phyloP scores from a whole-genome alignment of 1,284 basidiomycete species.

The Mixia osmundae region DNA sequence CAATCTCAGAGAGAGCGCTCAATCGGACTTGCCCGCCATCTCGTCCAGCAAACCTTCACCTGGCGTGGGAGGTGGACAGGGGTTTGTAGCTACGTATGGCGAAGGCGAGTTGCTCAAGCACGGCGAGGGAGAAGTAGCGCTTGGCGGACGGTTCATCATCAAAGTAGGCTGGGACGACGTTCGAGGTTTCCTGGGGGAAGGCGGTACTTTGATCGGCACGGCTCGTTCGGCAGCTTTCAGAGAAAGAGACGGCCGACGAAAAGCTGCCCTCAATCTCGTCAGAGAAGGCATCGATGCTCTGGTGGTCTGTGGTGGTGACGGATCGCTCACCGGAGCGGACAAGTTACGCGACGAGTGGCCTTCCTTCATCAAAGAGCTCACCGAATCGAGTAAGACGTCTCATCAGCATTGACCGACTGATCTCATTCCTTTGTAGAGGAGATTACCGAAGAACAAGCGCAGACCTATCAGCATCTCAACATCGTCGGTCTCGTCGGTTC shows the following conservation, averaged over 20 bases:
- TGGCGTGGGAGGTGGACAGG: neutral
- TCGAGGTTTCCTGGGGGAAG: constrained; percentile 79
- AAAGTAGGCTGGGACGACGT: constrained; percentile 95
- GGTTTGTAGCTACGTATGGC: constrained; percentile 40
- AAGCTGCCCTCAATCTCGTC: constrained; percentile 75
- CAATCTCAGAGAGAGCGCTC: neutral
- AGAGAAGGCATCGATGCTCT: constrained; percentile 87
- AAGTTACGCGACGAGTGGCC: constrained; percentile 88
- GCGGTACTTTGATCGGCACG: constrained; percentile 88
- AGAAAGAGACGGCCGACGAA: constrained; percentile 57
- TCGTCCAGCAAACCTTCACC: neutral
- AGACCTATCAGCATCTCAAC: constrained; percentile 54
- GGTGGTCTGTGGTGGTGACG: constrained; percentile 90
- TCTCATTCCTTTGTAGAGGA: constrained; percentile 23
- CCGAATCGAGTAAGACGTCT: constrained; percentile 32
- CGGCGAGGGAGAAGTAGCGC: constrained; percentile 55
- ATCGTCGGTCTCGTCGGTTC: constrained; percentile 95
- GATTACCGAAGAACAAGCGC: constrained; percentile 50
- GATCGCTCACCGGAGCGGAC: constrained; percentile 86
- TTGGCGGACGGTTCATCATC: constrained; percentile 83
- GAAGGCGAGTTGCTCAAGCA: constrained; percentile 73
- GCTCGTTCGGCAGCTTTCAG: constrained; percentile 76
- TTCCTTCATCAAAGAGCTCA: constrained; percentile 43
- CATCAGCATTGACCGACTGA: too few relatives aligned
- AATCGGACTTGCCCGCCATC: neutral